Evolutionary conservation across 2,329 filamentous ascomycete genomes (phyloP).

Genomic region (Colletotrichum orbiculare): DNA sequence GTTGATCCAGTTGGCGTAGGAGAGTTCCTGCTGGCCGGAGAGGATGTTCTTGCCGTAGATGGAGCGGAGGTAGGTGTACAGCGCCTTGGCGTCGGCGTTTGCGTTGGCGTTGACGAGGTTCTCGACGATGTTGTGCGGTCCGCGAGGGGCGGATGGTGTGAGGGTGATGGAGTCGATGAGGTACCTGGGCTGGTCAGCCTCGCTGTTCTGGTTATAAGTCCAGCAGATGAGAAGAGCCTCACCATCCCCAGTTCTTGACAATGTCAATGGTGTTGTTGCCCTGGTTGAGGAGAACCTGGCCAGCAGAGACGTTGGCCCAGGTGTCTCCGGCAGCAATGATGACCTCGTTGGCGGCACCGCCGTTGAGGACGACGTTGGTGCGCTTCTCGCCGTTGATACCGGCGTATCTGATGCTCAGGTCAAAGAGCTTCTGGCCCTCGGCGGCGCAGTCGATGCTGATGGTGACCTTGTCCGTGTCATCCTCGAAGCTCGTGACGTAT

Average conservation of each 20-base stretch:
- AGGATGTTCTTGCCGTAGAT: constrained; percentile 60
- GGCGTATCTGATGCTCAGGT: constrained; percentile 56
- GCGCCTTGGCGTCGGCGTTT: constrained; percentile 48
- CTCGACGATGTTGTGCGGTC: constrained; percentile 51
- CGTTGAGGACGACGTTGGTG: constrained; percentile 56
- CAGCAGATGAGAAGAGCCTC: constrained; percentile 21
- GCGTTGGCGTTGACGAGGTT: constrained; percentile 52
- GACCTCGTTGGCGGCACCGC: constrained; percentile 53
- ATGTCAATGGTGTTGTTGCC: constrained; percentile 58
- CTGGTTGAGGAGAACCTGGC: constrained; percentile 56
- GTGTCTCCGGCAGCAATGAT: constrained; percentile 50
- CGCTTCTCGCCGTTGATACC: constrained; percentile 59
- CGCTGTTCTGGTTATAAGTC: too few relatives aligned
- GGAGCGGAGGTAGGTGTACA: constrained; percentile 54
- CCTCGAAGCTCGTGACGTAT: constrained; percentile 59
- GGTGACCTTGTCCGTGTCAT: constrained; percentile 53
- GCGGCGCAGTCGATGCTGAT: constrained; percentile 51
- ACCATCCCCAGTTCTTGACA: constrained; percentile 61
- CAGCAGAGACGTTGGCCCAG: constrained; percentile 53
- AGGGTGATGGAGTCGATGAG: constrained; percentile 57
- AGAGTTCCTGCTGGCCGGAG: constrained; percentile 59
- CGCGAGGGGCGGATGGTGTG: constrained; percentile 48
- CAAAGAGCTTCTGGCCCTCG: constrained; percentile 50
- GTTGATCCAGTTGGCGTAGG: constrained; percentile 55
- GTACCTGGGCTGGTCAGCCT: constrained; percentile 41